Evolutionary conservation across 176 grass and related monocot genomes (phyloP).

Genomic region (Oryza longistaminata): DNA sequence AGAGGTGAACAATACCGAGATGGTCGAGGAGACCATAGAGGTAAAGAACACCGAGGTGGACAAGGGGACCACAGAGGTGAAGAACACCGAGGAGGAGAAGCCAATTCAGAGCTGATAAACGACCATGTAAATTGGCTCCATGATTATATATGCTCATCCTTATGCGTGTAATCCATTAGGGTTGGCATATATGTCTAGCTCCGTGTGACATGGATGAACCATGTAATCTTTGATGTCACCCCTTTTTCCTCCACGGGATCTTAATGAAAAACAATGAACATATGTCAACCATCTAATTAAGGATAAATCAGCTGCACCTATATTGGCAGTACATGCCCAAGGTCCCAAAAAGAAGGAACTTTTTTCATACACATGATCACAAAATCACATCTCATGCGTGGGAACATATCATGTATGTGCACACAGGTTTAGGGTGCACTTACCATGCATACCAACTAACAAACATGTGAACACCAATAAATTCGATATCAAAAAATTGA

Average conservation of each 20-base stretch:
- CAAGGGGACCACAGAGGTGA: background rate
- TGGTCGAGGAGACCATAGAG: background rate
- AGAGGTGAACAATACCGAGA: background rate
- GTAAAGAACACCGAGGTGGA: background rate
- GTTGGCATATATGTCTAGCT: conserved; percentile 14
- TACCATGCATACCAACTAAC: too few relatives aligned
- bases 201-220: background rate
- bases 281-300: too few relatives aligned
- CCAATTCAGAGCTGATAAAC: conserved; percentile 35
- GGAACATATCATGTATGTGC: too few relatives aligned
- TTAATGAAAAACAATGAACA: background rate
- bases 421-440: too few relatives aligned
- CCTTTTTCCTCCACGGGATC: conserved; percentile 31
- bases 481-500: too few relatives aligned
- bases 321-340: too few relatives aligned
- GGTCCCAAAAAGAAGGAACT: too few relatives aligned
- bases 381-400: too few relatives aligned
- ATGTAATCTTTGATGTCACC: conserved; percentile 19
- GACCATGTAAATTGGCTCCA: background rate
- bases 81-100: background rate
- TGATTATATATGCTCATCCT: background rate
- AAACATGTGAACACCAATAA: too few relatives aligned
- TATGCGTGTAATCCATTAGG: background rate
- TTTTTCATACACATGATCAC: too few relatives aligned
- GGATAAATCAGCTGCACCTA: too few relatives aligned